Evolutionary conservation across 2,329 filamentous ascomycete species (phyloP).

Genomic region (Didymella exigua): DNA sequence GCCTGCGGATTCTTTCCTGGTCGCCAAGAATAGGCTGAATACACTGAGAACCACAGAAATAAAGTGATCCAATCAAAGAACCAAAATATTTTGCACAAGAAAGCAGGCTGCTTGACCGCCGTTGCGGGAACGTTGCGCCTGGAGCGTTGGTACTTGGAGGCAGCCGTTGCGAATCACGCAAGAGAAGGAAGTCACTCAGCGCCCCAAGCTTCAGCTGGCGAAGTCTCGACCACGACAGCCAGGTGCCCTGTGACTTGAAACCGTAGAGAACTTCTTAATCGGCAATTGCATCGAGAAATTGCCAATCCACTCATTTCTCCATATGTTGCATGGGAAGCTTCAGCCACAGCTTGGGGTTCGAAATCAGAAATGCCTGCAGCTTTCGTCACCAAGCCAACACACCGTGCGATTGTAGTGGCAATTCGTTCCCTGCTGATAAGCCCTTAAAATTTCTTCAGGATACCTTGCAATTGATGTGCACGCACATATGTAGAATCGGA

Average conservation of each 20-base stretch:
- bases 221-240: constrained; percentile 4
- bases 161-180: constrained; percentile 2
- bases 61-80: constrained; percentile 6
- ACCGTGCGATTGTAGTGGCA: constrained; percentile 5
- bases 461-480: constrained; percentile 1
- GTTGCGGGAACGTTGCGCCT: neutral
- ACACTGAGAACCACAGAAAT: constrained; percentile 6
- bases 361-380: neutral
- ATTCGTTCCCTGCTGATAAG: neutral
- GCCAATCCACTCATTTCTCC: neutral
- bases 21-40: constrained; percentile 6
- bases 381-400: neutral
- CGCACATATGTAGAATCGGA: constrained; percentile 1
- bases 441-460: neutral
- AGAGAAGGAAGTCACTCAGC: neutral
- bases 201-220: constrained; percentile 2
- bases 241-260: neutral
- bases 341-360: neutral
- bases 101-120: constrained; percentile 10
- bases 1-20: neutral
- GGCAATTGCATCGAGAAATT: neutral
- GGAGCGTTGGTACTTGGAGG: neutral
- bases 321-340: neutral
- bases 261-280: neutral
- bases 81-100: neutral